These are phyloP conservation scores for Tolypocladium sp. DNA, from an alignment of 2,329 filamentous ascomycete genomes.

Conservation along the genomic window DNA sequence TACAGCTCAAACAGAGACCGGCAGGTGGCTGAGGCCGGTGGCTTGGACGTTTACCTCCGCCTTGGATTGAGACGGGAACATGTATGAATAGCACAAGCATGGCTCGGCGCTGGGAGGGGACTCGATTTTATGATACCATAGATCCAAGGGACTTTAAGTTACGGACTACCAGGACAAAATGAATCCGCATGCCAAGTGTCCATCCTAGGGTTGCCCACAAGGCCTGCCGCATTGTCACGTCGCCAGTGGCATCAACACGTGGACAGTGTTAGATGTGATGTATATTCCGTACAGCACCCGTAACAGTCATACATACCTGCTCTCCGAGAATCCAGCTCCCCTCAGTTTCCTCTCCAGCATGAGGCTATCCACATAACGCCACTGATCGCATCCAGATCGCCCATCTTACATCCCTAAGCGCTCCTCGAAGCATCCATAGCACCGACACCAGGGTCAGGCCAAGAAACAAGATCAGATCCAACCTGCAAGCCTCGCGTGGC, in stretches of 20 bases:
- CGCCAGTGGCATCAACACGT: not conserved
- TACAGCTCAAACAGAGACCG: conserved; percentile 30
- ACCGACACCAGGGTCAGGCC: not conserved
- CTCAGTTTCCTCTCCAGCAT: not conserved
- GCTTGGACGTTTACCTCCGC: not conserved
- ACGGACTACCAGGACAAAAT: not conserved
- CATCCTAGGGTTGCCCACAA: too few relatives aligned
- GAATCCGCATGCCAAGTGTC: not conserved
- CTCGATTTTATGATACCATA: conserved; percentile 18
- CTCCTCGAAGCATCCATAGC: not conserved
- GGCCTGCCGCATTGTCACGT: not conserved
- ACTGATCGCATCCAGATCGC: not conserved
- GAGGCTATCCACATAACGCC: not conserved
- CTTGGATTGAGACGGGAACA: not conserved
- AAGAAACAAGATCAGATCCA: not conserved
- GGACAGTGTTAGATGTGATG: not conserved
- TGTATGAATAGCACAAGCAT: conserved; percentile 5
- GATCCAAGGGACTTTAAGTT: not conserved
- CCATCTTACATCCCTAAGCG: not conserved
- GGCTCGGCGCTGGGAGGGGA: conserved; percentile 13
- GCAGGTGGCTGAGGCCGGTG: conserved; percentile 15
- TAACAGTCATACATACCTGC: not conserved
- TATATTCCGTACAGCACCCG: not conserved
- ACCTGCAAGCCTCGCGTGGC: not conserved
- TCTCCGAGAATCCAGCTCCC: not conserved